Conservation (phyloP, 352 stramenopile genomes). For the Globisporangium ultimum region DNA sequence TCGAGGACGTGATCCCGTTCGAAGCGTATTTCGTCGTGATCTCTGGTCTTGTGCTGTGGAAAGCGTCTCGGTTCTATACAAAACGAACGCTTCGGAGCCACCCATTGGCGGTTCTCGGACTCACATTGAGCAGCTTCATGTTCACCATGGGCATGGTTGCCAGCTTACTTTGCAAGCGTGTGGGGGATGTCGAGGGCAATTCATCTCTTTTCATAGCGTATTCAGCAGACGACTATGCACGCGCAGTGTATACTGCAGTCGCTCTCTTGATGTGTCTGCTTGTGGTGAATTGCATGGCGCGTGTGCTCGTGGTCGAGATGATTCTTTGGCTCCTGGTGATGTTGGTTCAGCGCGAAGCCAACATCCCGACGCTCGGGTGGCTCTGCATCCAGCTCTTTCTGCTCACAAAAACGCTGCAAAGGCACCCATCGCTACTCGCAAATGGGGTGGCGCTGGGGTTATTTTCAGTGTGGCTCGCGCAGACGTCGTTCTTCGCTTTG, state of each 20-base stretch:
- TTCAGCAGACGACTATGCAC: conserved; percentile 37
- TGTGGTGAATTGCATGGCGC: conserved; percentile 2
- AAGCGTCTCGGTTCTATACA: conserved; percentile 10
- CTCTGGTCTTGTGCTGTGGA: conserved; percentile 29
- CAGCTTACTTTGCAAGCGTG: conserved; percentile 15
- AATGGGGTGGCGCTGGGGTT: conserved; percentile 17
- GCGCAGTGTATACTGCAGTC: conserved; percentile 39
- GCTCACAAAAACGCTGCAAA: conserved; percentile 9
- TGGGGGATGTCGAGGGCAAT: conserved; percentile 7
- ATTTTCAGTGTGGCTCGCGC: conserved; percentile 46
- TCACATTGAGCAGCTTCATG: conserved; percentile 5
- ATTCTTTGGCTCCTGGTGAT: conserved; percentile 54
- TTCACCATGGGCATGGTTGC: conserved; percentile 28
- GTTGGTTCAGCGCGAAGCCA: conserved; percentile 54
- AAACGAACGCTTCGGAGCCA: not conserved
- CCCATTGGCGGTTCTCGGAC: not conserved
- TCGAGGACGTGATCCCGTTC: conserved; percentile 25
- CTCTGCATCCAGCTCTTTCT: conserved; percentile 50
- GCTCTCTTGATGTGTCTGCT: conserved; percentile 14
- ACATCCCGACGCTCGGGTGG: conserved; percentile 57
- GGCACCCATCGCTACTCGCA: conserved; percentile 2
- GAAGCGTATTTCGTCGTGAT: conserved; percentile 32
- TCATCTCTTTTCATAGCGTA: not conserved
- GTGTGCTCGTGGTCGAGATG: conserved; percentile 36
- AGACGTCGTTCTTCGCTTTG: conserved; percentile 78